Percentiles rank a stretch among this genome's conserved stretches.
These are phyloP conservation scores for Meira miltonrushii DNA, from an alignment of 1,284 basidiomycete genomes.

Conservation along the genomic window DNA sequence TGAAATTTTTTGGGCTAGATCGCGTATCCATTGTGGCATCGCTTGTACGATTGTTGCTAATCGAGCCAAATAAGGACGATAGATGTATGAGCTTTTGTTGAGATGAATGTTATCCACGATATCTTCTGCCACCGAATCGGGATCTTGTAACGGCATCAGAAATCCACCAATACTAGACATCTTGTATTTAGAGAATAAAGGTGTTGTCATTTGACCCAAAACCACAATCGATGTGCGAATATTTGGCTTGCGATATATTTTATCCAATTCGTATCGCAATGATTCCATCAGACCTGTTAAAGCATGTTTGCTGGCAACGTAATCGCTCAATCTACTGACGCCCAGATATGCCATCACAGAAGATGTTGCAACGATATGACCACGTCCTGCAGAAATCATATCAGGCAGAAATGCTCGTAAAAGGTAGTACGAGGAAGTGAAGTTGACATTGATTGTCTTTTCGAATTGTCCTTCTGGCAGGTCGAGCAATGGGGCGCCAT, in stretches of 20 bases:
- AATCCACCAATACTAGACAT: conserved; percentile 28
- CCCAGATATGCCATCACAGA: conserved; percentile 74
- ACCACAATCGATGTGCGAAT: conserved; percentile 40
- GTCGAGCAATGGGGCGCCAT: conserved; percentile 78
- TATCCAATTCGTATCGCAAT: conserved; percentile 45
- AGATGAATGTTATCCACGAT: conserved; percentile 27
- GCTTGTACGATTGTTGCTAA: conserved; percentile 11
- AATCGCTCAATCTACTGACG: conserved; percentile 70
- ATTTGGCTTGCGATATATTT: conserved; percentile 21
- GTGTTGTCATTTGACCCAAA: conserved; percentile 39
- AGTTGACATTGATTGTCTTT: conserved; percentile 73
- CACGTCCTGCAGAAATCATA: conserved; percentile 70
- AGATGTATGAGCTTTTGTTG: conserved; percentile 29
- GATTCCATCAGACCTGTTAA: conserved; percentile 48
- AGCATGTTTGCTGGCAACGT: conserved; percentile 50
- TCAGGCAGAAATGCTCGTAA: conserved; percentile 86
- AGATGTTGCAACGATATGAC: conserved; percentile 69
- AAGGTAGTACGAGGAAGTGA: conserved; percentile 81
- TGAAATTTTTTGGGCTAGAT: conserved; percentile 5
- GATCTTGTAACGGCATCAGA: conserved; percentile 30
- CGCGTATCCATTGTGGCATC: conserved; percentile 5
- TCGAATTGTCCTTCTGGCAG: conserved; percentile 70
- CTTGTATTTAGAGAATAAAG: conserved; percentile 31
- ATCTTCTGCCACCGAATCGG: conserved; percentile 23
- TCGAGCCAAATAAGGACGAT: conserved; percentile 20